These are phyloP conservation scores for Botrytis sinoallii DNA, from an alignment of 2,329 filamentous ascomycete species.

Conservation along the genomic window DNA sequence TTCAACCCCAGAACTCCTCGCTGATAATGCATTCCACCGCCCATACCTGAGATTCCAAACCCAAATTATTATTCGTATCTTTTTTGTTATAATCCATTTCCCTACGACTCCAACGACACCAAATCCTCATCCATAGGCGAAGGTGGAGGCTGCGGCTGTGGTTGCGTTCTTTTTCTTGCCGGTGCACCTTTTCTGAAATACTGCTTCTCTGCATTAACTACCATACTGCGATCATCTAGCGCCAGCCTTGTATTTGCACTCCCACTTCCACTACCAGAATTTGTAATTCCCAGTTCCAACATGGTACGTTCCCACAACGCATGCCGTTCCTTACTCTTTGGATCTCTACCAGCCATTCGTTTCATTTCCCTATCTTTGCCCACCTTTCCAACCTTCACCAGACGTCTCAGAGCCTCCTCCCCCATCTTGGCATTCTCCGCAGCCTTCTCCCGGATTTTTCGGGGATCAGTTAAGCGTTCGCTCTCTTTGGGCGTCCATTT, in stretches of 20 bases:
- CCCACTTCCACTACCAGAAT: constrained; percentile 18
- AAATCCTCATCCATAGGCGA: constrained; percentile 6
- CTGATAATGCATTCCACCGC: background rate
- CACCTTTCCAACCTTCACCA: constrained; percentile 61
- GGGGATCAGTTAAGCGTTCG: constrained; percentile 49
- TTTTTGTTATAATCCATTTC: background rate
- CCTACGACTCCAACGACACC: constrained; percentile 11
- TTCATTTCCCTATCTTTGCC: constrained; percentile 63
- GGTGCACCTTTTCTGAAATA: constrained; percentile 47
- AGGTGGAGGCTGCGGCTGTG: constrained; percentile 3
- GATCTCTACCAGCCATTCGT: constrained; percentile 48
- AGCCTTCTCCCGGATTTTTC: constrained; percentile 58
- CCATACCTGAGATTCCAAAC: background rate
- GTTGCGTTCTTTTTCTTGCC: constrained; percentile 26
- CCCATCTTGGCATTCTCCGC: constrained; percentile 59
- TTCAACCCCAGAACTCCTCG: constrained; percentile 13
- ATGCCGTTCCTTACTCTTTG: constrained; percentile 53
- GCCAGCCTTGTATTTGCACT: constrained; percentile 23
- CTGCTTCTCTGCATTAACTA: constrained; percentile 56
- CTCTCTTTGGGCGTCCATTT: constrained; percentile 52
- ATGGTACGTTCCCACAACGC: constrained; percentile 60
- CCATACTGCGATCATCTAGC: constrained; percentile 62
- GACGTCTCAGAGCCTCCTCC: constrained; percentile 57
- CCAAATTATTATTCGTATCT: constrained; percentile 7
- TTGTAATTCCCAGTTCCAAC: constrained; percentile 39